phyloP scores from a whole-genome alignment of 2,329 filamentous ascomycete species.

The Tympanopsis confertula region DNA sequence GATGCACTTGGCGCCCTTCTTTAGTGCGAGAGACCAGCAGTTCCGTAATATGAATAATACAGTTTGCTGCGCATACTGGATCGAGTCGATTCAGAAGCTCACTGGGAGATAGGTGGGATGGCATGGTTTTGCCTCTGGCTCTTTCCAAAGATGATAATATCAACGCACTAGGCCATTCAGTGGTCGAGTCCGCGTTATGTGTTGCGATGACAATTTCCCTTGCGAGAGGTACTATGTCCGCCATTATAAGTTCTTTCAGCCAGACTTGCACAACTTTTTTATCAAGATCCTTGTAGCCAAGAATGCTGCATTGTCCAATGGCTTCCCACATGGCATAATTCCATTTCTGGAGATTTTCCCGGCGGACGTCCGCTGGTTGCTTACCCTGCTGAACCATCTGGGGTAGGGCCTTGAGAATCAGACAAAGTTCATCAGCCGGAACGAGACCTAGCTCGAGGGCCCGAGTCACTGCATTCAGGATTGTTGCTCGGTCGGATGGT shows the following conservation, averaged over 20 bases:
- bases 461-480: background rate
- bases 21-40: background rate
- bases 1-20: background rate
- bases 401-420: background rate
- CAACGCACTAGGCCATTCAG: no score
- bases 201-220: background rate
- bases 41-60: background rate
- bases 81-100: background rate
- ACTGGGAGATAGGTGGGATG: no score
- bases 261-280: slow-evolving; percentile 2
- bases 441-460: background rate
- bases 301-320: slow-evolving; percentile 19
- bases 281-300: slow-evolving; percentile 17
- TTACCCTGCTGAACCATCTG: slow-evolving; percentile 3
- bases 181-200: background rate
- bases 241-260: background rate
- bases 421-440: background rate
- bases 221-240: background rate
- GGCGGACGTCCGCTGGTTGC: slow-evolving; percentile 6
- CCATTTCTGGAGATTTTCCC: slow-evolving; percentile 8
- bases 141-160: no score
- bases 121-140: no score
- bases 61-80: background rate
- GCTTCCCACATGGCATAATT: slow-evolving; percentile 21
- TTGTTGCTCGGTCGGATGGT: no score